Base-by-base conservation (phyloP, 305 asterid genomes). In the Fraxinus nigra region DNA sequence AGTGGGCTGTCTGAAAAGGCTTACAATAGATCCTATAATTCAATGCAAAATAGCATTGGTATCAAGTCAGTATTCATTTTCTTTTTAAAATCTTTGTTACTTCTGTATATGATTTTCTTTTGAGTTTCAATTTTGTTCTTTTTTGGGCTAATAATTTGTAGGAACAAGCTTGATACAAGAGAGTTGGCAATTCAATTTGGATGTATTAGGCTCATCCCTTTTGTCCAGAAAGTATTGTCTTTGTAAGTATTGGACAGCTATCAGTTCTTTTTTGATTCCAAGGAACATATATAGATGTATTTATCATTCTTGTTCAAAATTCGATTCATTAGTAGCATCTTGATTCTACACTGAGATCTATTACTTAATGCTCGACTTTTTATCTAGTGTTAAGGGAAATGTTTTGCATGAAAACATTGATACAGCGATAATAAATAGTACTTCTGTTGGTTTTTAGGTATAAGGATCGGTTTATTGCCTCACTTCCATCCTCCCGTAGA, bases 151-250 rank as follows among this genome's bases (percentile, higher is more conserved):
- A 51, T 32, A 74, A 38, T 28, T 65, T 85, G 80, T 75, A 95
- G 98, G 94, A 95, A 92, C 84, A 92, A 89, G 81, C 90, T 95
- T 85, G 98, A 95, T 86, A 82, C 91, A 34, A 90, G 95, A 88
- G 99, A 92, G 85, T 79, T 95, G 85, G 97, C 95, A 9, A 91
- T 95, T 87, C 99, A 94, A 82, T 95, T 95, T 72, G 98, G 99
- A 48, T 93, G 98, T n/a, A 89, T 95, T 24, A 88, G 98, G 77
- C 93, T 96, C 83, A 90, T 94, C 81, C 98, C 98, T 26, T 87
- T 90, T 59, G 97, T 89, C 38, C 92, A 77, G 83, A 96, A 89
- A 83, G 95, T 97, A 76, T 82, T 96, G 16, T 84, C 97, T 11
- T 77, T 83, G 98, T 93, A 88, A 92, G 97, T 84, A 61, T 81